Evolutionary conservation across 345 rosid species (phyloP).

Genomic region (Crucihimalaya himalaica): DNA sequence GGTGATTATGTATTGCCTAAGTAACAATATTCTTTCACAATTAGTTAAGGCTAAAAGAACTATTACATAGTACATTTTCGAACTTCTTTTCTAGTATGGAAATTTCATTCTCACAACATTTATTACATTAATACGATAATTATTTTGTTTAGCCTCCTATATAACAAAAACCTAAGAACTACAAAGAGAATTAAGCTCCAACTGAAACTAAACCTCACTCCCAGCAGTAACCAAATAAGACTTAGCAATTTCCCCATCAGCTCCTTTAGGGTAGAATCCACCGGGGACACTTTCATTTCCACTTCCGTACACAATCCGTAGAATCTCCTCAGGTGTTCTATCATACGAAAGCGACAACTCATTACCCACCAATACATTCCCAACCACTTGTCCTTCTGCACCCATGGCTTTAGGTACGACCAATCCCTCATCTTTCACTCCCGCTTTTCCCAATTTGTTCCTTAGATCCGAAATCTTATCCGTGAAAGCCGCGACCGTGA

Average conservation of each 20-base stretch:
- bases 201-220: slow-evolving; percentile 14
- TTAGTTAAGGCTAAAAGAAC: neutral
- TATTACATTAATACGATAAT: slow-evolving; percentile 7
- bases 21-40: neutral
- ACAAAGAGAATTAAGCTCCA: slow-evolving; percentile 13
- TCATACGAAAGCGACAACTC: slow-evolving; percentile 48
- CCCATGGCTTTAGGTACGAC: slow-evolving; percentile 44
- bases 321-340: slow-evolving; percentile 61
- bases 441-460: slow-evolving; percentile 34
- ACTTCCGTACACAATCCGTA: slow-evolving; percentile 65
- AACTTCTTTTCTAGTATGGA: neutral
- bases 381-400: slow-evolving; percentile 50
- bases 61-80: neutral
- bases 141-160: slow-evolving; percentile 4
- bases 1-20: neutral
- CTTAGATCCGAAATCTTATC: slow-evolving; percentile 31
- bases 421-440: slow-evolving; percentile 65
- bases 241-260: slow-evolving; percentile 58
- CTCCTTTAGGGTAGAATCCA: slow-evolving; percentile 74
- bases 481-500: slow-evolving; percentile 40
- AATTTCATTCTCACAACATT: neutral
- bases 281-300: slow-evolving; percentile 61
- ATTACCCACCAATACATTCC: slow-evolving; percentile 68
- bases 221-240: slow-evolving; percentile 38
- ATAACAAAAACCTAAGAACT: slow-evolving; percentile 21